Evolutionary conservation across 1,139 yeast genomes (phyloP), one percentile per base, ranked within the genome.

Genomic region (Tardiomyces depauwii): DNA sequence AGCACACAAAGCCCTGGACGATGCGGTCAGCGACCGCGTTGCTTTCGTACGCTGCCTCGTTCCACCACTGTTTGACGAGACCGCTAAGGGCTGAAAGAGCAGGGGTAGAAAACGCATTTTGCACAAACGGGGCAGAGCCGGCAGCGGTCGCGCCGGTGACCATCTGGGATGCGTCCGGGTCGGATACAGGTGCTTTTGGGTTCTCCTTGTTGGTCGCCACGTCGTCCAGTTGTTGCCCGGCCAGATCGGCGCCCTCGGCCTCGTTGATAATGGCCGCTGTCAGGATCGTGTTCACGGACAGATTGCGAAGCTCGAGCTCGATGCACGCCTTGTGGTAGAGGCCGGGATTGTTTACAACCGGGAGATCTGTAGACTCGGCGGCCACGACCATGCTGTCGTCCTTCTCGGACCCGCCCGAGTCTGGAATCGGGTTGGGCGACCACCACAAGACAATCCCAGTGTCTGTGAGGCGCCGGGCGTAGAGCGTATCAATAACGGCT

Each of bases 1-100:
- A 91, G 3, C 82, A 72, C 2, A 87, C 84, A 60, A 91, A 80
- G 39, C 80, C 76, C 56, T 86, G 86, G 56, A 91, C 82, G 76
- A 91, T 76, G 1, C 86, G 70, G 61, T 91, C 98, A 0, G 96
- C 96, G 53, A 80, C 80, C 10, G 70, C 58, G 53, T 83, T 76
- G 50, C 78, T 78, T 30, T 72, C 70, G 47, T 30, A 30, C 5
- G 85, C 66, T 0, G 96, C 97, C 58, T 81, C 85, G 59, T 87
- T 94, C 96, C 97, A 91, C 96, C 96, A 87, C 40, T 74, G 80
- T 56, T 82, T 86, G 9, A 93, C 83, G 76, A 91, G 70, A 2
- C 74, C 64, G 58, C 94, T 76, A 49, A 93, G 71, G 0, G 83
- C 82, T 14, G 72, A 63, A 50, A 91, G 68, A 1, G 96, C 86